Percentiles rank a stretch among this genome's conserved stretches.
These are phyloP conservation scores for Auricularia cornea DNA, from an alignment of 768 basidiomycete genomes.

Conservation along the genomic window DNA sequence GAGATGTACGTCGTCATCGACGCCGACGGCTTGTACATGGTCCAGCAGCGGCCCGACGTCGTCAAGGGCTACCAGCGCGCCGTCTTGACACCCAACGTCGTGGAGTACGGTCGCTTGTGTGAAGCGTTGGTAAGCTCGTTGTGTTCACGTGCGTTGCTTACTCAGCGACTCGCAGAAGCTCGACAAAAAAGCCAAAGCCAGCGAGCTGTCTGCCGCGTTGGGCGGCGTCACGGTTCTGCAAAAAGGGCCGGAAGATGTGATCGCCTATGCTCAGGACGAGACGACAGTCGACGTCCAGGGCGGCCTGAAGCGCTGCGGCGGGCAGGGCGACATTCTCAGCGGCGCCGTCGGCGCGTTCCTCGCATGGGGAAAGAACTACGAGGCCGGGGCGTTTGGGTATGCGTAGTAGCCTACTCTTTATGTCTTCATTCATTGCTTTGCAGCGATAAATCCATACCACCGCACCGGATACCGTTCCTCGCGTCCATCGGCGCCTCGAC, in stretches of 20 bases:
- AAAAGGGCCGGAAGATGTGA: slow-evolving; percentile 77
- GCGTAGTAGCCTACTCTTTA: slow-evolving; percentile 11
- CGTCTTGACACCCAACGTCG: slow-evolving; percentile 89
- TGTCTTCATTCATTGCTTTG: slow-evolving; percentile 1
- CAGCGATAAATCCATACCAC: slow-evolving; percentile 47
- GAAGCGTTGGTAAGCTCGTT: slow-evolving; percentile 50
- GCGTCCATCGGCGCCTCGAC: slow-evolving; percentile 83
- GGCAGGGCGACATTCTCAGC: slow-evolving; percentile 90
- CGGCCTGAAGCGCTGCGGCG: slow-evolving; percentile 87
- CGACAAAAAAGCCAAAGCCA: neutral
- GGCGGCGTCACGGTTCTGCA: slow-evolving; percentile 87
- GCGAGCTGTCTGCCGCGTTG: slow-evolving; percentile 30
- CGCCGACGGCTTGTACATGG: slow-evolving; percentile 83
- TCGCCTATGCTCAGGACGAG: slow-evolving; percentile 61
- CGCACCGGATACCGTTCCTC: slow-evolving; percentile 67
- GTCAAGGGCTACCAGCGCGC: slow-evolving; percentile 81
- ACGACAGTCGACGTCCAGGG: slow-evolving; percentile 65
- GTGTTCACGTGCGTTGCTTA: neutral
- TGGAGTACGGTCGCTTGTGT: slow-evolving; percentile 81
- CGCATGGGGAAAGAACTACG: slow-evolving; percentile 94
- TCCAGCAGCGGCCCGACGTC: slow-evolving; percentile 63
- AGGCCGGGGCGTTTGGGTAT: slow-evolving; percentile 75
- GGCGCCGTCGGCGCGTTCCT: slow-evolving; percentile 83
- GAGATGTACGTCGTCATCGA: slow-evolving; percentile 91
- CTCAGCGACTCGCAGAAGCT: neutral